Evolutionary conservation across 116 monocot genomes (phyloP), one percentile per base, ranked within the genome.

Genomic region (Trichopus zeylanicus): DNA sequence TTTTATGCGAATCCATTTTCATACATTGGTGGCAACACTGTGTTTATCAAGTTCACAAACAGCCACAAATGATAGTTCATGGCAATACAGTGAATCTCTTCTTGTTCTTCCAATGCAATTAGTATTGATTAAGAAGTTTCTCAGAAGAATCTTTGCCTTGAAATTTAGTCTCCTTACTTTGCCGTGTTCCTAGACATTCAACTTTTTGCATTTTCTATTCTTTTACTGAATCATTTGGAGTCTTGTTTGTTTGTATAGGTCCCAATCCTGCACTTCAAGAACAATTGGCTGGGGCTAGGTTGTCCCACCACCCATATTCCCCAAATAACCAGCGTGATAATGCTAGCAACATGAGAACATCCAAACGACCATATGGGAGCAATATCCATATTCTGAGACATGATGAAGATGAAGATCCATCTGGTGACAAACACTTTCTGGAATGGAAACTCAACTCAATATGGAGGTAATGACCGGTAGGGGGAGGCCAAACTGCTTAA

Each of bases 381-480:
- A 94, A 94, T 61, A 78, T 94, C 48, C 93, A 82, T 55, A 94
- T 86, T n/a, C 71, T 94, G 20, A 82, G 78, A 31, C 69, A 76
- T 25, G 61, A 85, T 57, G 80, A 86, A 53, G 76, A 77, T 21
- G 73, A 85, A 38, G 59, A 46, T 21, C 66, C 65, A 12, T 62
- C 72, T 29, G 62, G 52, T 39, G 89, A 89, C 51, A 73, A 94
- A 94, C 31, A 60, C 72, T 20, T 94, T 80, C 55, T 94, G 93
- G 93, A 94, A 94, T 65, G 93, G 93, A 15, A 94, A 94, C 59
- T 94, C 93, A 53, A 94, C 93, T 16, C 75, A 94, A 65, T 94
- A 73, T 74, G 93, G 93, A 48, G 88, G 93, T 9, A 75, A 88
- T 46, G 79, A 94, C 12, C 13, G 42, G 16, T 42, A 42, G n/a